These are phyloP conservation scores for Drosera capensis DNA, from an alignment of 148 eudicot genomes.

Conservation along the genomic window DNA sequence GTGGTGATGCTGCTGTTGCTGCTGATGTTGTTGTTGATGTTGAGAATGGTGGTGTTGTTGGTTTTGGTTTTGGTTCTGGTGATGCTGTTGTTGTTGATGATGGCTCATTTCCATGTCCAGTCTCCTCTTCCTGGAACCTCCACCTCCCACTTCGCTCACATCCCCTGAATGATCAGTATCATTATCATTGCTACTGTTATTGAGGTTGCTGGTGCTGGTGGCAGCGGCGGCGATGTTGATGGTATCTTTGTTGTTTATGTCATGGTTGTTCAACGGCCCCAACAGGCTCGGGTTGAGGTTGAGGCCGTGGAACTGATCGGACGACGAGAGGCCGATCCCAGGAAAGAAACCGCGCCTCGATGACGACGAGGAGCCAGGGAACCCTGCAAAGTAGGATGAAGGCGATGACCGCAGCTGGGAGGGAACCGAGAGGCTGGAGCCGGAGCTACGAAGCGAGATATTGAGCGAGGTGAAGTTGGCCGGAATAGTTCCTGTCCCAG, in stretches of 20 bases:
- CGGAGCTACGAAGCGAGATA: conserved; percentile 79
- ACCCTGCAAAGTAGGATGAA: conserved; percentile 21
- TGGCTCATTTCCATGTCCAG: conserved; percentile 10
- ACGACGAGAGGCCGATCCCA: conserved; percentile 30
- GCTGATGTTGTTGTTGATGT: too few relatives aligned
- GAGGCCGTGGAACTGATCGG: conserved; percentile 22
- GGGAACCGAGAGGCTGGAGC: conserved; percentile 72
- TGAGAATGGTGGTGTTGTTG: too few relatives aligned
- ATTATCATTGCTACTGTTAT: background rate
- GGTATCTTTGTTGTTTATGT: conserved; percentile 15
- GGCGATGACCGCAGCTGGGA: conserved; percentile 56
- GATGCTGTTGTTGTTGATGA: conserved; percentile 1
- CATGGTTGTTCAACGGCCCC: conserved; percentile 45
- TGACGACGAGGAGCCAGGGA: conserved; percentile 15
- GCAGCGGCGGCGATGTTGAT: too few relatives aligned
- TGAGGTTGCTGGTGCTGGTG: background rate
- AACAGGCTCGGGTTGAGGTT: conserved; percentile 19
- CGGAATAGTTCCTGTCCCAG: conserved; percentile 95
- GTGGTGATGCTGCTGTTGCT: too few relatives aligned
- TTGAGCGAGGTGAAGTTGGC: conserved; percentile 89
- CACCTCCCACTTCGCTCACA: conserved; percentile 22
- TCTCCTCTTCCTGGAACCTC: conserved; percentile 28
- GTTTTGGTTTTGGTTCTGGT: too few relatives aligned
- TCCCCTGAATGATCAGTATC: conserved; percentile 25
- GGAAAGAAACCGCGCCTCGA: conserved; percentile 31